Conservation (phyloP, 129 eudicot genomes). For the Chrysanthemum makinoi region DNA sequence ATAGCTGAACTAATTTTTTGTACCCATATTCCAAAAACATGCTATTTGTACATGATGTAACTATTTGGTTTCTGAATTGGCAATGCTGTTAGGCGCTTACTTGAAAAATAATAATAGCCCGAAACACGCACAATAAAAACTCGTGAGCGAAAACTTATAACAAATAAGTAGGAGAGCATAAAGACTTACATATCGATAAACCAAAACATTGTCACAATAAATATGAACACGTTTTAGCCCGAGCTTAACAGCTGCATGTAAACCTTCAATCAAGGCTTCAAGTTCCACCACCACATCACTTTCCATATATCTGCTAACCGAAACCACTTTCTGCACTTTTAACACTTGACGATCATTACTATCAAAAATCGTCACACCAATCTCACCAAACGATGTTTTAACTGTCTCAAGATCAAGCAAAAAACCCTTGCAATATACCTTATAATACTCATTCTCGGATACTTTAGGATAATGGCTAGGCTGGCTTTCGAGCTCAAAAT, state of each 20-base stretch:
- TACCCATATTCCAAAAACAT: too few species aligned
- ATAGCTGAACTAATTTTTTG: too few species aligned
- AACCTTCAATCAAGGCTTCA: conserved; percentile 55
- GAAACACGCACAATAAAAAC: too few species aligned
- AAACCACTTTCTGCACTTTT: conserved; percentile 39
- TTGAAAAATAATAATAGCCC: too few species aligned
- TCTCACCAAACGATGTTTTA: conserved; percentile 34
- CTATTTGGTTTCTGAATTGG: too few species aligned
- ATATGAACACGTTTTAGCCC: conserved; percentile 46
- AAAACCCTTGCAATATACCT: conserved; percentile 59
- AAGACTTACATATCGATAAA: conserved; percentile 44
- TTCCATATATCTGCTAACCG: conserved; percentile 16
- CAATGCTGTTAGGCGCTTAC: too few species aligned
- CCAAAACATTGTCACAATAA: conserved; percentile 25
- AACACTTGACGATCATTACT: conserved; percentile 32
- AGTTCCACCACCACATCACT: conserved; percentile 26
- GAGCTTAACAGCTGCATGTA: conserved; percentile 43
- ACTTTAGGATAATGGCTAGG: too few species aligned
- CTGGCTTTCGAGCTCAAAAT: too few species aligned
- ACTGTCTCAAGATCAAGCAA: conserved; percentile 22
- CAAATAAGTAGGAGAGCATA: too few species aligned
- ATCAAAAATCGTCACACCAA: conserved; percentile 52
- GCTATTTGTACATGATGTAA: too few species aligned
- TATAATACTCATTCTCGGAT: conserved; percentile 25
- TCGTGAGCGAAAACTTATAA: too few species aligned